Evolutionary conservation across 345 rosid species (phyloP), one percentile per base, ranked within the genome.

Genomic region (Excoecaria agallocha): DNA sequence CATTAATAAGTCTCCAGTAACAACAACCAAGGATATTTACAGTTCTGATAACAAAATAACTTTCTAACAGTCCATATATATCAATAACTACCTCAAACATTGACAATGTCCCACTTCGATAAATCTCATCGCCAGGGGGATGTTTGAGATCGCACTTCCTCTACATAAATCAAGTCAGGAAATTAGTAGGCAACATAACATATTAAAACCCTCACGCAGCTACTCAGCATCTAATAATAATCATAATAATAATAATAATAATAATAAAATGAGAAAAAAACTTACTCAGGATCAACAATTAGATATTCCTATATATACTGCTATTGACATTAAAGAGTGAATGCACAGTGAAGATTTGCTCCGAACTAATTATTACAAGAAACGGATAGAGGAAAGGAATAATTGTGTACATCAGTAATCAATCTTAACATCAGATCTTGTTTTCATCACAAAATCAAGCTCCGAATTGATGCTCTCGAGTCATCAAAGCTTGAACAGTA

Each of bases 111-210:
- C 97, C 96, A 68, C 99, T 83, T 79, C 99, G 88, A 72, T 96
- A 96, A 75, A 96, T 96, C 87, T 93, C 99, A 81, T 96, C 99
- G 24, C 98, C 99, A 68, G 99, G 99, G 19, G 98, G 99, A 72
- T 96, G 96, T 86, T 96, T 93, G 65, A 93, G 87, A 85, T 95
- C 99, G 79, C 98, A 94, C 83, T 94, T 94, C 80, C 81, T 90
- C 98, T 93, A 75, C 75, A 86, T 24, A 60, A 35, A 55, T 22
- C 45, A 60, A 30, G 35, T 20, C 19, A 49, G 35, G 46, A 20
- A 17, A 68, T 30, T 17, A 70, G 66, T 61, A 17, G 69, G 51
- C 11, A 73, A 4, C 20, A 24, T 62, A 77, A 11, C 60, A 48
- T 61, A n/a, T 8, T 57, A 25, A 16, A 30, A 78, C 38, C 24